Evolutionary conservation across 83 land plant genomes (phyloP).

Genomic region (Larix sibirica): DNA sequence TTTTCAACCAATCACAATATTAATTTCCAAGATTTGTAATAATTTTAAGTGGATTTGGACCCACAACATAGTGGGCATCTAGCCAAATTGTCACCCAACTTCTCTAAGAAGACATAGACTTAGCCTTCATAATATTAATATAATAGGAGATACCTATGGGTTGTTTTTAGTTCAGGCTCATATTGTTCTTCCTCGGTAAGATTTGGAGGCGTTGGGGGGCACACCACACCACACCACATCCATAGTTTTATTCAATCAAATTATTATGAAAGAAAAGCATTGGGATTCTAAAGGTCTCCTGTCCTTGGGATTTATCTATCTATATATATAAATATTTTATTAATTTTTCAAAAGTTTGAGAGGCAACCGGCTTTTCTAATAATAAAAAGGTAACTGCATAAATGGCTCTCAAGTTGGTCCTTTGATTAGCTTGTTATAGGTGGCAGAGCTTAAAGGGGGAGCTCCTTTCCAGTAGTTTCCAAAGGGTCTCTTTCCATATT

Average conservation of each 20-base stretch:
- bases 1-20: background rate
- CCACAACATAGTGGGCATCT: conserved; percentile 15
- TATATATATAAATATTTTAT: too few relatives aligned
- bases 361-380: background rate
- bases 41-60: background rate
- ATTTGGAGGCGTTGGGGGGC: background rate
- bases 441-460: background rate
- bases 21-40: background rate
- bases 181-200: background rate
- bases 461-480: too few relatives aligned
- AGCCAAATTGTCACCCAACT: background rate
- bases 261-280: background rate
- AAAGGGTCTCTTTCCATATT: background rate
- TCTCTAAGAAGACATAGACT: background rate
- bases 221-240: background rate
- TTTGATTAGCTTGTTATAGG: background rate
- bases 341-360: background rate
- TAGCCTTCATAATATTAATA: too few relatives aligned
- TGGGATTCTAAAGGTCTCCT: background rate
- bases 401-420: background rate
- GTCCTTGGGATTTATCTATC: background rate
- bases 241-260: background rate
- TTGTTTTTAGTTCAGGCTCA: background rate
- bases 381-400: background rate
- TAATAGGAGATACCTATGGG: too few relatives aligned